These are phyloP conservation scores for Penicillium malachiteum DNA, from an alignment of 495 filamentous ascomycete species.

Conservation along the genomic window DNA sequence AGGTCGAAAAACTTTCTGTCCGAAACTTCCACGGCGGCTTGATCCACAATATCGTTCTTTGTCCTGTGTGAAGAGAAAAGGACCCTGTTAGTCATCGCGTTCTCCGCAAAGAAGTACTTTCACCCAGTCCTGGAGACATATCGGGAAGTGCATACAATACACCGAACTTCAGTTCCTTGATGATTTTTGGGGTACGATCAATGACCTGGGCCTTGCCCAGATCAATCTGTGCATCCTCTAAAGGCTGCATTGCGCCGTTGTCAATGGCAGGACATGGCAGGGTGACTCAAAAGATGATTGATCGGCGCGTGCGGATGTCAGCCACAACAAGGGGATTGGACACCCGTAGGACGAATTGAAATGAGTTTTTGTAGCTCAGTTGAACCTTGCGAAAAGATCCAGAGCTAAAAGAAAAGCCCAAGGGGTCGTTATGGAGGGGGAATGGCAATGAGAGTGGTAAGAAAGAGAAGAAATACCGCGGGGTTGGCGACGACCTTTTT, in stretches of 20 bases:
- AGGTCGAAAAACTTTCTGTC: slow-evolving; percentile 89
- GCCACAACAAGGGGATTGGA: slow-evolving; percentile 11
- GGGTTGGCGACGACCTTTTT: slow-evolving; percentile 37
- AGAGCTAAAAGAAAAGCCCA: background rate
- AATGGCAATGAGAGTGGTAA: background rate
- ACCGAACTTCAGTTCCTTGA: slow-evolving; percentile 91
- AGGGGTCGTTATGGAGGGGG: background rate
- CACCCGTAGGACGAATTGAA: background rate
- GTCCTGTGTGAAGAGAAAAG: slow-evolving; percentile 52
- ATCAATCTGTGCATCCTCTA: slow-evolving; percentile 49
- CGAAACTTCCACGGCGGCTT: slow-evolving; percentile 88
- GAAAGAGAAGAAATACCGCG: slow-evolving; percentile 11
- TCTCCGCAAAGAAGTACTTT: slow-evolving; percentile 6
- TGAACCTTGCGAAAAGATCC: background rate
- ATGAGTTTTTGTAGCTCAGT: too few relatives aligned
- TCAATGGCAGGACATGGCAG: slow-evolving; percentile 45
- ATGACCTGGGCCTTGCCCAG: slow-evolving; percentile 84
- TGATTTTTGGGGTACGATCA: slow-evolving; percentile 81
- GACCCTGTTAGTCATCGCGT: slow-evolving; percentile 22
- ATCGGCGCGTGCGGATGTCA: slow-evolving; percentile 21
- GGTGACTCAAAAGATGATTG: slow-evolving; percentile 31
- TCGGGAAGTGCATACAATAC: slow-evolving; percentile 61
- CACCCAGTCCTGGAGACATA: slow-evolving; percentile 10
- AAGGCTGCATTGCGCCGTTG: slow-evolving; percentile 47
- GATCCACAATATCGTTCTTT: slow-evolving; percentile 88